Base-by-base conservation (phyloP, 1,139 yeast species). In the Nakaseomyces bracarensis region DNA sequence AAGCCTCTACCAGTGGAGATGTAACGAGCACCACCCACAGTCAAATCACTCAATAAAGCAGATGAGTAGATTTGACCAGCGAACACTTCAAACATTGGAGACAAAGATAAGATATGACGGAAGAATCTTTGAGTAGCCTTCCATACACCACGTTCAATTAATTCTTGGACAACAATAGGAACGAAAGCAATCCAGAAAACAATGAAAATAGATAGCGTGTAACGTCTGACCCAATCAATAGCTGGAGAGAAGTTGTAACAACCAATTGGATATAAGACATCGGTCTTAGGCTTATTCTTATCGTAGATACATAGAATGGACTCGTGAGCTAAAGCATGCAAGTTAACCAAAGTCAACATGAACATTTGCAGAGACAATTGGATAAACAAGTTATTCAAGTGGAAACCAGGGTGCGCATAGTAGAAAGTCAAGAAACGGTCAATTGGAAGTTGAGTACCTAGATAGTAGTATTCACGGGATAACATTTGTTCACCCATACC, bases 401-500 rank as follows among this genome's bases (percentile, higher is more conserved):
- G 98, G 94, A 91, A 91, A 78, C 98, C 98, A 55, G 96, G 95
- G 65, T 91, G 98, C 47, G 97, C 98, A 66, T 87, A 91, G 74
- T 84, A 91, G 77, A 91, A 91, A 14, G 97, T 86, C 63, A 91
- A 75, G 81, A 91, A 91, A 67, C 98, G 83, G 66, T 91, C 98
- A 56, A 91, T 72, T 45, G 97, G 98, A 58, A 91, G 77, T 68
- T 91, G 98, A 48, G 98, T 91, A 57, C 97, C 96, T 65, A 91
- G 73, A 68, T 91, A 91, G 70, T 89, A 91, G 71, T 91, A 91
- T 69, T 91, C 98, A 72, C 98, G 84, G 45, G 96, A 87, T 63
- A 91, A 74, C 93, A 91, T 89, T 70, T 91, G 98, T 70, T 91
- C 98, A 70, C 98, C 98, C 98, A 91, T 91, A 83, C 98, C 98